These are phyloP conservation scores for Podospora pseudocomata DNA, from an alignment of 495 filamentous ascomycete species.

Conservation along the genomic window DNA sequence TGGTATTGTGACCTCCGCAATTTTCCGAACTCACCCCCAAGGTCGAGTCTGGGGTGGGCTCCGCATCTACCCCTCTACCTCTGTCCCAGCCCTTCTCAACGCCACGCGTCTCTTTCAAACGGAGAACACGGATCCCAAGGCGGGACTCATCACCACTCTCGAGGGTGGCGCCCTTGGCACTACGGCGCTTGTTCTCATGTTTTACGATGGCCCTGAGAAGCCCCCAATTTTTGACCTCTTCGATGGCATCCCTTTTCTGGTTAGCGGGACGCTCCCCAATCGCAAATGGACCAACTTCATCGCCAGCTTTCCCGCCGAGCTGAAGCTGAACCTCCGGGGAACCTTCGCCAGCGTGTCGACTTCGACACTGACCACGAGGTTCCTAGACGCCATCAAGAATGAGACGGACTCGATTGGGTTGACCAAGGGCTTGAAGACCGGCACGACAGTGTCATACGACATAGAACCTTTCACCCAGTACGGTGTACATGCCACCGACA, in stretches of 20 bases:
- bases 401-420: conserved; percentile 17
- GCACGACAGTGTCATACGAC: conserved; percentile 21
- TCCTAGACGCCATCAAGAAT: conserved; percentile 18
- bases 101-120: conserved; percentile 51
- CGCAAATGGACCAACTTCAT: conserved; percentile 48
- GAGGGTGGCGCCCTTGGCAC: conserved; percentile 44
- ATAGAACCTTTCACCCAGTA: conserved; percentile 29
- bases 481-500: conserved; percentile 23
- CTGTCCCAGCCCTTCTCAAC: conserved; percentile 43
- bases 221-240: conserved; percentile 55
- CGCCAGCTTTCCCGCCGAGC: conserved; percentile 16
- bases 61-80: conserved; percentile 37
- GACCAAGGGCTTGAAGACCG: conserved; percentile 9
- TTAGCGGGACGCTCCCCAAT: conserved; percentile 48
- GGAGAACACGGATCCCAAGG: conserved; percentile 37
- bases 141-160: conserved; percentile 51
- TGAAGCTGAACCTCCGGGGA: conserved; percentile 22
- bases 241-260: conserved; percentile 45
- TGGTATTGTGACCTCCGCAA: conserved; percentile 51
- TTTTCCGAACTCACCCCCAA: conserved; percentile 44
- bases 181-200: conserved; percentile 53
- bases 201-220: conserved; percentile 58
- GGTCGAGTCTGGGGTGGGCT: conserved; percentile 37
- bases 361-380: conserved; percentile 14
- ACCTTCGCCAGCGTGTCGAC: conserved; percentile 28